phyloP scores from a whole-genome alignment of 176 grass and related monocot species.

The Aechmea fasciata region DNA sequence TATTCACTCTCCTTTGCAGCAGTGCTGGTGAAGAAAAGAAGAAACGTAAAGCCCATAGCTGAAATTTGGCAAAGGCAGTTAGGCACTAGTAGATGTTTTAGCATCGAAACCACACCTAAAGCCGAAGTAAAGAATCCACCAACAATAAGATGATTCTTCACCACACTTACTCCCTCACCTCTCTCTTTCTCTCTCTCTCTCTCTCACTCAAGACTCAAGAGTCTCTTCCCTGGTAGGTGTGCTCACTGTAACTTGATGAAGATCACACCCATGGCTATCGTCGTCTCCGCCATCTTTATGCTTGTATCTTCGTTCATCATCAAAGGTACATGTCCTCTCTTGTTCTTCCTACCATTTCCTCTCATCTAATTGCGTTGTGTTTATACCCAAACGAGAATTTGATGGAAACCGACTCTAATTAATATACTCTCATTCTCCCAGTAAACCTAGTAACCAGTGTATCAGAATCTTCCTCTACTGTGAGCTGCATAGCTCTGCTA shows the following conservation, averaged over 20 bases:
- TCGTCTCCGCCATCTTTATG: constrained; percentile 8
- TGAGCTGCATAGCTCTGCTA: too few species aligned
- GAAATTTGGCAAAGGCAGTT: constrained; percentile 20
- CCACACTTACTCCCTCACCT: neutral
- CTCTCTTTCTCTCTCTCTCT: neutral
- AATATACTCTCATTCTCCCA: too few species aligned
- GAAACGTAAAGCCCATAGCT: constrained; percentile 32
- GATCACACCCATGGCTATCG: constrained; percentile 6
- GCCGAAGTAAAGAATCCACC: constrained; percentile 64
- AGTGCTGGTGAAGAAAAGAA: constrained; percentile 45
- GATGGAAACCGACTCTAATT: too few species aligned
- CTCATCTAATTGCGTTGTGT: neutral
- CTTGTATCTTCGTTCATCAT: constrained; percentile 5
- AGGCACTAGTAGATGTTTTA: neutral
- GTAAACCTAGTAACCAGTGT: too few species aligned
- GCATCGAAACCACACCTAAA: constrained; percentile 17
- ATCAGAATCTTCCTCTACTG: too few species aligned
- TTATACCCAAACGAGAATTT: too few species aligned
- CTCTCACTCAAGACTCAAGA: too few species aligned
- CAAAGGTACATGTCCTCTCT: neutral
- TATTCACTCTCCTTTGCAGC: constrained; percentile 1
- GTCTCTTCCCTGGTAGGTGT: neutral
- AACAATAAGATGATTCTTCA: neutral
- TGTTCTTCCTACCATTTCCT: neutral
- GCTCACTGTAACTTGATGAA: neutral